A percentile compares a stretch with the other conserved stretches of the same genome.
Conservation (phyloP, 2,329 filamentous ascomycete genomes). For the Hypoxylon sp. region DNA sequence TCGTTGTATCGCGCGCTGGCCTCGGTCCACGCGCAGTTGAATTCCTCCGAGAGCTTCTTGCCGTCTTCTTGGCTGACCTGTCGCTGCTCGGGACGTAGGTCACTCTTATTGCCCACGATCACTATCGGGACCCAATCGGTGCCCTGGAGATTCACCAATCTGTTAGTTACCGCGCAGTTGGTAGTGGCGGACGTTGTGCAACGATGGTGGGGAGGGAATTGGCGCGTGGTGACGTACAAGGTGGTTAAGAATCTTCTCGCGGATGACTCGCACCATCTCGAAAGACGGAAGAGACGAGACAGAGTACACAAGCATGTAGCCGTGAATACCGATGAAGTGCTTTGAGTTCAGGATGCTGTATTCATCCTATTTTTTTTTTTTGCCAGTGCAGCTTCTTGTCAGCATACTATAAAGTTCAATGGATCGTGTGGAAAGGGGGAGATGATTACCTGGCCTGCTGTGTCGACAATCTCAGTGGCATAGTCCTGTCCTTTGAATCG, state of each 20-base stretch:
- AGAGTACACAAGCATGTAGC: conserved; percentile 99
- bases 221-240: conserved; percentile 71
- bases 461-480: conserved; percentile 97
- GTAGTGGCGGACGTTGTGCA: not conserved
- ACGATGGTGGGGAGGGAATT: not conserved
- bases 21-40: conserved; percentile 95
- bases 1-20: conserved; percentile 94
- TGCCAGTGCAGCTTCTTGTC: conserved; percentile 30
- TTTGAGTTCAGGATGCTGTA: conserved; percentile 99
- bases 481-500: conserved; percentile 94
- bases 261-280: conserved; percentile 96
- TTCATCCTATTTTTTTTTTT: conserved; percentile 78
- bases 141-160: conserved; percentile 61
- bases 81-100: conserved; percentile 91
- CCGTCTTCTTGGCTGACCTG: conserved; percentile 91
- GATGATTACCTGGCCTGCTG: conserved; percentile 85
- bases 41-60: conserved; percentile 85
- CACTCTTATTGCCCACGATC: conserved; percentile 97
- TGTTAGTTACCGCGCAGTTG: conserved; percentile 21
- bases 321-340: conserved; percentile 99
- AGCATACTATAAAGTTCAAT: conserved; percentile 22
- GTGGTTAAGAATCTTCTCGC: conserved; percentile 97
- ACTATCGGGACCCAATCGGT: conserved; percentile 93
- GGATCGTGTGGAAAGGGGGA: not conserved
- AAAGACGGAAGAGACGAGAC: conserved; percentile 94